Conservation (phyloP, 306 rosid species). For the Cicer chorassanicum region DNA sequence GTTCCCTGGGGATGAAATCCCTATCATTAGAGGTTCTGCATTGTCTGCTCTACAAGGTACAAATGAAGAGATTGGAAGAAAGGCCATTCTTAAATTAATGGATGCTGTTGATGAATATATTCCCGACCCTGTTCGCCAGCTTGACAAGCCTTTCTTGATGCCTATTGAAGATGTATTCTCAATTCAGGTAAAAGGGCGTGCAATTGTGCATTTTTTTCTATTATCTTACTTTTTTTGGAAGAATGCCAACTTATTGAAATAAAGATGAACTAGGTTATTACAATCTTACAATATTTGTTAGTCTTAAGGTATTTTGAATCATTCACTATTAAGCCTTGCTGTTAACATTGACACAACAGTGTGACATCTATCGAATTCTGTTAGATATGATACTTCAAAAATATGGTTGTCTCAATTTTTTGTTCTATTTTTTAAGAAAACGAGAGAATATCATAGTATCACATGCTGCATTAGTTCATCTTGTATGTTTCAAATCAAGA, state of each 20-base stretch:
- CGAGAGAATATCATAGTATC: neutral
- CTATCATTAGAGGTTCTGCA: conserved; percentile 91
- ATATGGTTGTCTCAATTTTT: neutral
- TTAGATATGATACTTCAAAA: neutral
- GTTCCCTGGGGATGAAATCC: conserved; percentile 98
- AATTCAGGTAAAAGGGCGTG: conserved; percentile 70
- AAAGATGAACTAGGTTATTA: conserved; percentile 2
- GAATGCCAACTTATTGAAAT: conserved; percentile 10
- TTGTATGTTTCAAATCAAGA: neutral
- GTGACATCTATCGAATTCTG: conserved; percentile 4
- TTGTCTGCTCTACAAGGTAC: conserved; percentile 93
- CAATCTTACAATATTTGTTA: conserved; percentile 13
- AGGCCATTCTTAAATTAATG: conserved; percentile 89
- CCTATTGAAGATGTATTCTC: conserved; percentile 94
- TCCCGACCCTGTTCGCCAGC: conserved; percentile 96
- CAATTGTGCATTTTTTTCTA: conserved; percentile 9
- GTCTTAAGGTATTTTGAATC: neutral
- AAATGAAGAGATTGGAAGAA: conserved; percentile 89
- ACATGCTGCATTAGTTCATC: conserved; percentile 37
- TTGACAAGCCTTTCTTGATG: conserved; percentile 94
- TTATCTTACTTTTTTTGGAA: conserved; percentile 12
- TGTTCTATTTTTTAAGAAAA: neutral
- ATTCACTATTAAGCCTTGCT: neutral
- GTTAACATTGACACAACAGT: neutral
- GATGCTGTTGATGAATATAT: conserved; percentile 94